These are phyloP conservation scores for Paxillus ammoniavirescens DNA, from an alignment of 768 basidiomycete genomes.

Conservation along the genomic window DNA sequence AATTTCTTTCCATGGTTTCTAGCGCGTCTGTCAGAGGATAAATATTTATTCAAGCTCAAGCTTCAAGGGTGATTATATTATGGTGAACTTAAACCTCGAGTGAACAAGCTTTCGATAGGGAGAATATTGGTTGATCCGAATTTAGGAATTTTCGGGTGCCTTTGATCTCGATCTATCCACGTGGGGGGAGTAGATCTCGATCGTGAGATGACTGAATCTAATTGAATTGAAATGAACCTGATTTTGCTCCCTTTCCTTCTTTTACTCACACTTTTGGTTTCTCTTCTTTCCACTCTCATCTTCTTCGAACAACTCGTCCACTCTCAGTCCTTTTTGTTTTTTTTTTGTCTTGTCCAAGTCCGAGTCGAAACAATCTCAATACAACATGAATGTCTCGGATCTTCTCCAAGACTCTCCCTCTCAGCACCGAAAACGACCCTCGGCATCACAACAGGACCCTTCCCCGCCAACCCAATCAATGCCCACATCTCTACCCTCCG, in stretches of 20 bases:
- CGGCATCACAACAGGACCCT: slow-evolving; percentile 23
- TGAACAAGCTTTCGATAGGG: no score
- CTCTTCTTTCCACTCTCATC: slow-evolving; percentile 29
- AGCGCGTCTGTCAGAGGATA: background rate
- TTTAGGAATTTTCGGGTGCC: slow-evolving; percentile 11
- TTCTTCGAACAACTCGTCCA: slow-evolving; percentile 9
- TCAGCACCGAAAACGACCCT: slow-evolving; percentile 42
- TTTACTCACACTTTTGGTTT: slow-evolving; percentile 27
- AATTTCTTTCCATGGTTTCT: no score
- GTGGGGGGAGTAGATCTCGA: slow-evolving; percentile 28
- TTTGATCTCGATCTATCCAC: slow-evolving; percentile 31
- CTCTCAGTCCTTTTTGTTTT: background rate
- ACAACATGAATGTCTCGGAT: slow-evolving; percentile 63
- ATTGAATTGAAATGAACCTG: slow-evolving; percentile 32
- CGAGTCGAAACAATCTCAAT: background rate
- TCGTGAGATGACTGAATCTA: slow-evolving; percentile 33
- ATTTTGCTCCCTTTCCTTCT: slow-evolving; percentile 26
- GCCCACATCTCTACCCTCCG: slow-evolving; percentile 21
- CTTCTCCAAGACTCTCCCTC: slow-evolving; percentile 71
- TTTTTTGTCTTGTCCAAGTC: background rate
- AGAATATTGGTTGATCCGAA: background rate
- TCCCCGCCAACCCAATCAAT: slow-evolving; percentile 27
- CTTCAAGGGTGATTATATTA: no score
- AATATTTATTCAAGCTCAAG: no score
- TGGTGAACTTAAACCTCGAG: no score